Evolutionary conservation across 352 stramenopile genomes (phyloP).

Genomic region (Phytophthora rubi): DNA sequence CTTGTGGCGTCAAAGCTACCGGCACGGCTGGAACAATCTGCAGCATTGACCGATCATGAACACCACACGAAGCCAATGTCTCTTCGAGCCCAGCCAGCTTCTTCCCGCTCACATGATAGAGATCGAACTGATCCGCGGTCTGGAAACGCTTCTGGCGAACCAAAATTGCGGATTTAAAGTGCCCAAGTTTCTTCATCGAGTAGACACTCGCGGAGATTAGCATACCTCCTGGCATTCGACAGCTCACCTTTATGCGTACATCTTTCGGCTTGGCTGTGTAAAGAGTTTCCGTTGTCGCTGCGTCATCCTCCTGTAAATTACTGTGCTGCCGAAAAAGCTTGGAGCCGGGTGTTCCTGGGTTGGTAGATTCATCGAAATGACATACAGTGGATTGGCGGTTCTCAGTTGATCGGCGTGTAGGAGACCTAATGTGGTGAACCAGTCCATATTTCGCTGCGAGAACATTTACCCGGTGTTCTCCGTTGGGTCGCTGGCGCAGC

Average conservation of each 20-base stretch:
- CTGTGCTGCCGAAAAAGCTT: conserved; percentile 16
- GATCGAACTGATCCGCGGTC: conserved; percentile 57
- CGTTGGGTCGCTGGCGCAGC: conserved; percentile 52
- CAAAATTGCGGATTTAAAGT: conserved; percentile 58
- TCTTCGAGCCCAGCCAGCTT: conserved; percentile 46
- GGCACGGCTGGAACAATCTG: conserved; percentile 44
- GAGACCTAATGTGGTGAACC: conserved; percentile 37
- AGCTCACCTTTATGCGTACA: conserved; percentile 52
- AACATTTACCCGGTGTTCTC: conserved; percentile 59
- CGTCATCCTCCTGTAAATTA: conserved; percentile 23
- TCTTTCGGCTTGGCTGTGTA: conserved; percentile 26
- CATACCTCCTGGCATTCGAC: conserved; percentile 59
- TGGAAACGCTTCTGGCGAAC: conserved; percentile 51
- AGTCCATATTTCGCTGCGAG: conserved; percentile 57
- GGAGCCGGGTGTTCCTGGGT: conserved; percentile 8
- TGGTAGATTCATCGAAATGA: conserved; percentile 6
- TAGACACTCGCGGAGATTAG: conserved; percentile 52
- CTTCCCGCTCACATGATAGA: conserved; percentile 50
- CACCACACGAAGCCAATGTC: conserved; percentile 39
- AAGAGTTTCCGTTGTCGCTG: neutral
- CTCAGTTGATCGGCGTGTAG: conserved; percentile 18
- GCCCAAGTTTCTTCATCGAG: conserved; percentile 49
- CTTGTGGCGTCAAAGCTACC: conserved; percentile 6
- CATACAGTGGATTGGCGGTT: conserved; percentile 3
- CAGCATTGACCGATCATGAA: conserved; percentile 51